Base-by-base conservation (phyloP, 2,329 filamentous ascomycete species). In the Lecanicillium sp. region DNA sequence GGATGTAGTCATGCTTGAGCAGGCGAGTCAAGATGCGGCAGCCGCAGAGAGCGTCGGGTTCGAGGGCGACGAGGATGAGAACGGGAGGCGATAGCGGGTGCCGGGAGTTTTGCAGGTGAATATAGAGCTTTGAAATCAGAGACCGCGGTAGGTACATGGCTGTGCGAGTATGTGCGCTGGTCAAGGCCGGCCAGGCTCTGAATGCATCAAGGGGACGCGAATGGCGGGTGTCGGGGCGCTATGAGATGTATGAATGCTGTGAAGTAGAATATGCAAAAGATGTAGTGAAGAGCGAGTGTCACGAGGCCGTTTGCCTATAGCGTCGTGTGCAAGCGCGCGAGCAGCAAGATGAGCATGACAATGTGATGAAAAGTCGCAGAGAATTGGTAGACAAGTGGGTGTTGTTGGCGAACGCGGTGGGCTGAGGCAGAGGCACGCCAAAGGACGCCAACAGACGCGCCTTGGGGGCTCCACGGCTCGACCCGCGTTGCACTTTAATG, bases 1-100 rank as follows among this genome's bases (percentile, higher is more conserved):
- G 87, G 57, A 98, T 95, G 63, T 95, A 97, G 73, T 98, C 93
- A 74, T 91, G 86, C 69, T 95, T 96, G 52, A 98, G 76, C n/a
- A 98, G 77, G 43, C 86, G 79, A 3, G 91, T 95, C 40, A 98
- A 81, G 52, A 98, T 96, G 52, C 90, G 89, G 65, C 90, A 95
- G 53, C 90, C 93, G 68, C 91, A 97, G 53, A 98, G 81, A 54
- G 93, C 87, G 70, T 98, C 93, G 48, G 93, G 90, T 62, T 96
- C 91, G 67, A 97, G 86, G 29, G 91, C 87, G 55, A 90, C 90
- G 49, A 98, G 86, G 54, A 98, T 81, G 21, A 97, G 78, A 46
- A 97, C 89, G 0, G 90, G 90, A 32, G 91, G 87, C 15, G 90
- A 93, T 44, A 91, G 81, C n/a, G 90, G 86, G 63, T 96, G 88